Base-by-base conservation (phyloP, 768 basidiomycete species). In the Russula lepida region DNA sequence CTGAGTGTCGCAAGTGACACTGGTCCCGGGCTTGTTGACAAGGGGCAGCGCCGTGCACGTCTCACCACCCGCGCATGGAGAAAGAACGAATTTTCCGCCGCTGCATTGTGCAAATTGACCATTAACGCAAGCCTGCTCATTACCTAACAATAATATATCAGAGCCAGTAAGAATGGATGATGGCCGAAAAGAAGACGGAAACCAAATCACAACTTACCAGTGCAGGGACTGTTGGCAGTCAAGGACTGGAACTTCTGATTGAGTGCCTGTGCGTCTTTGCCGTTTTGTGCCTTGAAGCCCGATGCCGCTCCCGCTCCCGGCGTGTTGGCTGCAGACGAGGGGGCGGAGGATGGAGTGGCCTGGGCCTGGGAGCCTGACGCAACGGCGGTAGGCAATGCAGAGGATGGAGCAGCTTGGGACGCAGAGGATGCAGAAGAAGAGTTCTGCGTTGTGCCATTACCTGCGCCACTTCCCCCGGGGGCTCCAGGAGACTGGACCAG, bases 11-110 rank as follows among this genome's bases (percentile, higher is more conserved):
- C 77, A 78, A 13, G 74, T 63, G 57, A 78, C 52, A 57, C 64
- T 64, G n/a, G 77, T 78, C 51, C 78, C 78, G 3, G 67, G 64
- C 46, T 63, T 66, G 63, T 77, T 76, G 12, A 77, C 74, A 32
- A 79, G 72, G 1, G 78, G 78, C 25, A 79, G 73, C 2, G 76
- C 79, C 28, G 70, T 68, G 68, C 78, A 79, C 19, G 37, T 50
- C 1, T 62, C 58, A 28, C 30, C 30, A 9, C 71, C 69, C 11
- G 58, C 63, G 9, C 78, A 79, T 6, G 61, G 35, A 0, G 74
- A 71, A 11, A 70, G 32, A 1, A 60, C 62, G 64, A 75, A 79
- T 49, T 70, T 69, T 46, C 72, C 74, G 35, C 63, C 66, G 32
- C 69, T 64, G 64, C 78, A 79, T 51, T 79, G 77, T 12, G 75